Evolutionary conservation across 2,329 filamentous ascomycete genomes (phyloP), one percentile per base, ranked within the genome.

Genomic region (Penicillium sp.): DNA sequence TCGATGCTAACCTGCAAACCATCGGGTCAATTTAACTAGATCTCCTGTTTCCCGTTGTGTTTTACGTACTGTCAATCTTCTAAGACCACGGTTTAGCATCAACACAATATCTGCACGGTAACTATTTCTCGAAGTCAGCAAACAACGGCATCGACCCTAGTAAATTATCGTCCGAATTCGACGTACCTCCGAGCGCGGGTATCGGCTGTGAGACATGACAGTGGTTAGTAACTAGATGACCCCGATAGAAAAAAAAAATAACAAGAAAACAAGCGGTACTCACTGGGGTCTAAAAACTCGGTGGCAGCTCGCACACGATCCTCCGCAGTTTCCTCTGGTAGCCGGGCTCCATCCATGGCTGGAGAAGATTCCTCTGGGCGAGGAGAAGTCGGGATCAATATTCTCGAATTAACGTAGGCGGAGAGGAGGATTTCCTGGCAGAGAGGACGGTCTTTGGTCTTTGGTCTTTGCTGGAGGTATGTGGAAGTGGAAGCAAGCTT

Each of bases 211-310:
- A 38, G 52, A 59, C 58, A 24, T 20, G 12, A 16, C 21, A 58
- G 61, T 59, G 18, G 65, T 56, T 47, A 61, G 49, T 43, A n/a
- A 55, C 23, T 5, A 50, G 12, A n/a, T 20, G 30, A 28, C n/a
- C 8, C 33, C n/a, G 38, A n/a, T 8, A 3, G 14, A 42, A 18
- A 20, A 24, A 20, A 24, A 38, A 2, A 24, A 16, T 14, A 16
- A 42, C 5, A 18, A 42, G 12, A 24, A 46, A 2, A 21, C 12
- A n/a, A n/a, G n/a, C 49, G 18, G 26, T n/a, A 74, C 87, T 68
- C 83, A 96, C 91, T 87, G 60, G 93, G 93, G 79, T 97, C 93
- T 45, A 97, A 84, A 69, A 97, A 97, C 72, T 97, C 92, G 66
- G 88, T 83, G n/a, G 91, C 91, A 62, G 88, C 85, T 66, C 91